A percentile compares a stretch with the other conserved stretches of the same genome.
These are phyloP conservation scores for Phoma sp. DNA, from an alignment of 2,329 filamentous ascomycete species.

Conservation along the genomic window DNA sequence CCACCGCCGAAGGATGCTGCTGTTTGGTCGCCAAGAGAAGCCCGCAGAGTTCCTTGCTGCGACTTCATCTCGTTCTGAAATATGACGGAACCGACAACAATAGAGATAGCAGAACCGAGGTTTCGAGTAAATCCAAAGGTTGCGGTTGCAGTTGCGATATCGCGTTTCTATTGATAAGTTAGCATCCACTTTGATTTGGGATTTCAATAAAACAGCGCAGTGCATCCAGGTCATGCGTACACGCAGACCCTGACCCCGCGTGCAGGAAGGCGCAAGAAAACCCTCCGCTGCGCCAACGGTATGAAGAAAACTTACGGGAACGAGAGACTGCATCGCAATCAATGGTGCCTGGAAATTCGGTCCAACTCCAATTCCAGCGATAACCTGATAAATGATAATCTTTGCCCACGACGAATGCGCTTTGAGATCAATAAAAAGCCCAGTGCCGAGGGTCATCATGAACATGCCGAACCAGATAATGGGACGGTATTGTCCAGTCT, in stretches of 20 bases:
- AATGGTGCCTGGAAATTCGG: constrained; percentile 73
- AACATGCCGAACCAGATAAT: constrained; percentile 46
- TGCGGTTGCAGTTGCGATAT: constrained; percentile 72
- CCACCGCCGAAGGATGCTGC: constrained; percentile 63
- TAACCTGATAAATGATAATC: constrained; percentile 49
- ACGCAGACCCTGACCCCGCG: too few relatives aligned
- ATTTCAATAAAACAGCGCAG: not conserved
- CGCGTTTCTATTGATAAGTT: constrained; percentile 49
- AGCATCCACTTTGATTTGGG: constrained; percentile 5
- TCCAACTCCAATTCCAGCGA: constrained; percentile 57
- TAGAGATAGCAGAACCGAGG: constrained; percentile 69
- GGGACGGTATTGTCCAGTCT: constrained; percentile 53
- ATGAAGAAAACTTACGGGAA: constrained; percentile 49
- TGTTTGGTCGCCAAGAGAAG: constrained; percentile 58
- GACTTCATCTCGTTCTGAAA: constrained; percentile 76
- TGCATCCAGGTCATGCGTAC: too few relatives aligned
- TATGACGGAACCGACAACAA: constrained; percentile 77
- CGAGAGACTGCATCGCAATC: constrained; percentile 69
- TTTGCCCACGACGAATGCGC: constrained; percentile 45
- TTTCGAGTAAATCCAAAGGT: constrained; percentile 73
- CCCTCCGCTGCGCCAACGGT: not conserved
- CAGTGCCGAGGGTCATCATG: constrained; percentile 48
- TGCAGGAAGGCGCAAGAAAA: too few relatives aligned
- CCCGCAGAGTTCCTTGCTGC: constrained; percentile 56
- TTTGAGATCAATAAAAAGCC: constrained; percentile 46